phyloP scores from a whole-genome alignment of 305 asterid genomes.

The Salvia sclarea region DNA sequence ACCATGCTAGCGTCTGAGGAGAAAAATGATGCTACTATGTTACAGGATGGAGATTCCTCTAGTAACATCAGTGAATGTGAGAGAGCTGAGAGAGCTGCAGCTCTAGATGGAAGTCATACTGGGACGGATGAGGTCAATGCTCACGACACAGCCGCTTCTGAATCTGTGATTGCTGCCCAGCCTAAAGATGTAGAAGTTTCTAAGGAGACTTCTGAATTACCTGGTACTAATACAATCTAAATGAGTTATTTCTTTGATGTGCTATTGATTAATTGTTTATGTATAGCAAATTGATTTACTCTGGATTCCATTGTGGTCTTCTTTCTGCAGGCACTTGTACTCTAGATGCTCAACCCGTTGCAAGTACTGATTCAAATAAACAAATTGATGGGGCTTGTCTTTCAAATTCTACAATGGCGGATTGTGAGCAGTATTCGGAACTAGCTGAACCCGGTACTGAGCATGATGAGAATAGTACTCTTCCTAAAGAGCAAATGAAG shows the following conservation, averaged over 20 bases:
- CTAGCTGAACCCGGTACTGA: constrained; percentile 31
- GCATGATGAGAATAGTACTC: constrained; percentile 36
- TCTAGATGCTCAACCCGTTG: constrained; percentile 35
- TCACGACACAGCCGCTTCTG: constrained; percentile 30
- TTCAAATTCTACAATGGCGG: constrained; percentile 32
- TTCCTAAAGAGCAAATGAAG: constrained; percentile 32
- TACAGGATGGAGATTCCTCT: constrained; percentile 36
- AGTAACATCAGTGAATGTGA: constrained; percentile 32
- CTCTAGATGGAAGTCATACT: constrained; percentile 16
- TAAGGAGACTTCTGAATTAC: constrained; percentile 33
- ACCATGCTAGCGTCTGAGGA: constrained; percentile 29
- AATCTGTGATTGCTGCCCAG: constrained; percentile 17
- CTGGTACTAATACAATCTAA: constrained; percentile 35
- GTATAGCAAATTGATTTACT: constrained; percentile 20
- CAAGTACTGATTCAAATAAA: constrained; percentile 31
- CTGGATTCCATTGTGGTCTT: constrained; percentile 33
- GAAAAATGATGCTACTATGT: constrained; percentile 1
- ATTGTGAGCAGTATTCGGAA: constrained; percentile 23
- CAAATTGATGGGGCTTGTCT: constrained; percentile 35
- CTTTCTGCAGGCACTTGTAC: constrained; percentile 40
- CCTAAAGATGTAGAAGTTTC: constrained; percentile 26
- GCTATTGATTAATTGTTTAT: constrained; percentile 34
- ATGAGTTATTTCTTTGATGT: constrained; percentile 32
- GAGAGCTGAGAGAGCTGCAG: constrained; percentile 17
- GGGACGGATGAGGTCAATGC: constrained; percentile 18